These are phyloP conservation scores for Eucalyptus urophylla DNA, from an alignment of 345 rosid genomes.

Conservation along the genomic window DNA sequence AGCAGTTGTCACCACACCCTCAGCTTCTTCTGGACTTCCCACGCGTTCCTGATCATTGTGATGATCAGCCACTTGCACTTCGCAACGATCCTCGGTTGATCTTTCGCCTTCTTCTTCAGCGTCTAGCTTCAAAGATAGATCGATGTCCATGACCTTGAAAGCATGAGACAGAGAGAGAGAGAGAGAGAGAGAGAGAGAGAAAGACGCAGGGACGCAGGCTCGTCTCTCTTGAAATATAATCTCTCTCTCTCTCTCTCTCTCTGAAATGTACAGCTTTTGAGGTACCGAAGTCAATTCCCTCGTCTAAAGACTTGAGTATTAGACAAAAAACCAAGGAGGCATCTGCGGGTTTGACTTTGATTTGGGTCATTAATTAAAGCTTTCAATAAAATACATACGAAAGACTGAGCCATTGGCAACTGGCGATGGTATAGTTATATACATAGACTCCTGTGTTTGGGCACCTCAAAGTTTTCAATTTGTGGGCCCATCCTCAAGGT, in stretches of 20 bases:
- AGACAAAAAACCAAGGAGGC: neutral
- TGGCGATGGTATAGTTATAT: neutral
- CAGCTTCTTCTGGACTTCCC: neutral
- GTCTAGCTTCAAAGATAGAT: constrained; percentile 38
- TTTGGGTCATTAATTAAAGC: neutral
- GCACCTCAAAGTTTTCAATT: neutral
- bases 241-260: neutral
- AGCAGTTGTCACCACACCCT: neutral
- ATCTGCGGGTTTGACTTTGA: neutral
- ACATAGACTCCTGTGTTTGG: neutral
- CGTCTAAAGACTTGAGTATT: constrained; percentile 10
- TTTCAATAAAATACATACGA: neutral
- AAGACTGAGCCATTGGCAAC: neutral
- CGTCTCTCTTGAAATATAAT: neutral
- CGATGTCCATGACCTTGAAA: constrained; percentile 13
- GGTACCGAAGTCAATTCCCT: constrained; percentile 55
- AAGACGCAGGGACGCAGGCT: neutral
- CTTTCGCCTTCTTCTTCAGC: neutral
- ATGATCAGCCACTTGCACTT: neutral
- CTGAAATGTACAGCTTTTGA: constrained; percentile 25
- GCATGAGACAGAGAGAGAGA: neutral
- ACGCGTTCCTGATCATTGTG: neutral
- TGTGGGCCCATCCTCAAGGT: neutral
- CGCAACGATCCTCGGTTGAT: neutral
- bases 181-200: neutral